Percentiles rank a stretch among this genome's conserved stretches.
Conservation (phyloP, 1,139 yeast species). For the Blastobotrys malaysiensis region DNA sequence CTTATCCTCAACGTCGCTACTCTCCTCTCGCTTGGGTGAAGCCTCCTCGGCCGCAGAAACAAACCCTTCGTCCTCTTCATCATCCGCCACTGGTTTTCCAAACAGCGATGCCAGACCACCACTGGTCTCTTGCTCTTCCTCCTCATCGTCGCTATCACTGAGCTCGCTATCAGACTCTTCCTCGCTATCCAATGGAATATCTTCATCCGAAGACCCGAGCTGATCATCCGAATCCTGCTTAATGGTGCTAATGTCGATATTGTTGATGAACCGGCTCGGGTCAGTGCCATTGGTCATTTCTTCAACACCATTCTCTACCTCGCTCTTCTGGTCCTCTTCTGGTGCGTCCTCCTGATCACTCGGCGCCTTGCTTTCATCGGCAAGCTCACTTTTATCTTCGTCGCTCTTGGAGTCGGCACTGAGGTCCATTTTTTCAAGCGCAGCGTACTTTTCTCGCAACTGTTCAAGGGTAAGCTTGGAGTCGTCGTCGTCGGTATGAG, state of each 20-base stretch:
- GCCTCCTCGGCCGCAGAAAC: constrained; percentile 9
- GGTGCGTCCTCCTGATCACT: constrained; percentile 25
- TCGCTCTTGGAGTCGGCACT: constrained; percentile 12
- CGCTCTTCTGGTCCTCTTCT: constrained; percentile 16
- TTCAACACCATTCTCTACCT: constrained; percentile 25
- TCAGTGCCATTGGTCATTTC: constrained; percentile 24
- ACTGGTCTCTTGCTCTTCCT: constrained; percentile 16
- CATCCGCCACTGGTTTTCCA: constrained; percentile 6
- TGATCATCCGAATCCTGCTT: constrained; percentile 17
- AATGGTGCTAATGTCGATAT: constrained; percentile 10
- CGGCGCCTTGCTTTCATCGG: constrained; percentile 26
- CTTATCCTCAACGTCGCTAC: not conserved
- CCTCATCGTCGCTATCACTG: constrained; percentile 19
- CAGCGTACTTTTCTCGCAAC: constrained; percentile 57
- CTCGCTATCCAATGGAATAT: constrained; percentile 24
- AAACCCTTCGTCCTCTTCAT: constrained; percentile 9
- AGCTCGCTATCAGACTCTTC: constrained; percentile 25
- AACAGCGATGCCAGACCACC: constrained; percentile 13
- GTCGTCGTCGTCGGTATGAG: constrained; percentile 36
- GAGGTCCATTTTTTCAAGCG: constrained; percentile 34
- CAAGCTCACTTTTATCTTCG: constrained; percentile 16
- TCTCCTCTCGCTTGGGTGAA: constrained; percentile 1
- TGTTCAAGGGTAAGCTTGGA: constrained; percentile 60
- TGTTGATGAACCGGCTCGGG: not conserved
- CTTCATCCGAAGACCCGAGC: constrained; percentile 22